Percentiles rank a stretch among this genome's conserved stretches.
phyloP scores from a whole-genome alignment of 257 asterid species.

The Solanum virginianum region DNA sequence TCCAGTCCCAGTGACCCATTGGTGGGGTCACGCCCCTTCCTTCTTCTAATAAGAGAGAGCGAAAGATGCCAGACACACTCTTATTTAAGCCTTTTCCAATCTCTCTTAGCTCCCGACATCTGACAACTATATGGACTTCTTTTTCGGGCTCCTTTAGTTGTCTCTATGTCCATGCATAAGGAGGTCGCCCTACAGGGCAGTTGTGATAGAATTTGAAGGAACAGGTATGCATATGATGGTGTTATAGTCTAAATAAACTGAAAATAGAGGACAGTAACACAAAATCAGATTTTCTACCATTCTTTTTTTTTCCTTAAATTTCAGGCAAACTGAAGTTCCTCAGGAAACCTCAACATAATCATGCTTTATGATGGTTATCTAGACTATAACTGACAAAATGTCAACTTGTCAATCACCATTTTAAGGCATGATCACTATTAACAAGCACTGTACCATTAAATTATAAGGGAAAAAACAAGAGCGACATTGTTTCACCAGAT shows the following conservation, averaged over 20 bases:
- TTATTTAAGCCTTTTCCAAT: no score
- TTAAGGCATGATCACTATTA: background rate
- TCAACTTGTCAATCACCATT: background rate
- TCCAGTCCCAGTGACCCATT: no score
- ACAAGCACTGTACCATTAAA: background rate
- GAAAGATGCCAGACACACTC: no score
- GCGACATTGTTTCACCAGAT: background rate
- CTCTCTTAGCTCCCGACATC: no score
- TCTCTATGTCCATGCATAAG: no score
- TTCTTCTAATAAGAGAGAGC: no score
- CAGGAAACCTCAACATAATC: background rate
- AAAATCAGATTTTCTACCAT: background rate
- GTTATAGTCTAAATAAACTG: background rate
- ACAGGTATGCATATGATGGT: background rate
- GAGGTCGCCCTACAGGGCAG: no score
- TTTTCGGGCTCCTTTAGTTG: no score
- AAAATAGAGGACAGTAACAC: background rate
- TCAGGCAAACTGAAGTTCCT: background rate
- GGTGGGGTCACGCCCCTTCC: no score
- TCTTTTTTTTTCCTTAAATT: background rate
- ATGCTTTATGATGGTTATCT: background rate
- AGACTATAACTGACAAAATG: background rate
- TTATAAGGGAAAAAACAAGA: background rate
- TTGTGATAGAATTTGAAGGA: background rate
- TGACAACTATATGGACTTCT: no score